phyloP scores from a whole-genome alignment of 2,329 filamentous ascomycete species.

The Xylariaceae sp. region DNA sequence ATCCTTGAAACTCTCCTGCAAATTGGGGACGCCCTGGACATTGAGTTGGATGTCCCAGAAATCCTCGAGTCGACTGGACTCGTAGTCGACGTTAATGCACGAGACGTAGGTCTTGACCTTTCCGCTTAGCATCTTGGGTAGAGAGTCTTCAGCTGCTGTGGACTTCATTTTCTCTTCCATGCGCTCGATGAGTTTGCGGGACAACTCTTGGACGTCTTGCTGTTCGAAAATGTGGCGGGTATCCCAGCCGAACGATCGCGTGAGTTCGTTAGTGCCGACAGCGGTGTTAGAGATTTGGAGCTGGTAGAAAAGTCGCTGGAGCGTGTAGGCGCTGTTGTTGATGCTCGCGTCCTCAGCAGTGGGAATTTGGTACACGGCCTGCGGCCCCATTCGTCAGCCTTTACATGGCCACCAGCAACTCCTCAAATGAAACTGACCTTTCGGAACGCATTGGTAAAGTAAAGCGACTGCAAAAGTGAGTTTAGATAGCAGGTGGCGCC shows the following conservation, averaged over 20 bases:
- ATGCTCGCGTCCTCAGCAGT: constrained; percentile 78
- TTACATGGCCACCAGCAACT: background rate
- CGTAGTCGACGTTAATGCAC: constrained; percentile 97
- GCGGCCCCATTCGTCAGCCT: constrained; percentile 18
- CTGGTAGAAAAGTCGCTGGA: constrained; percentile 92
- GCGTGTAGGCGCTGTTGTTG: constrained; percentile 83
- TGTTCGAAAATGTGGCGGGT: constrained; percentile 97
- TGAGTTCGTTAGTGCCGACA: constrained; percentile 87
- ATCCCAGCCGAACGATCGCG: constrained; percentile 96
- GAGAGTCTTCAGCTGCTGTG: constrained; percentile 80
- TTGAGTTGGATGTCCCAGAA: constrained; percentile 99
- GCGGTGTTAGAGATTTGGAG: constrained; percentile 80
- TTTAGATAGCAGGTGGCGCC: constrained; percentile 89
- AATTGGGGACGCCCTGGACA: constrained; percentile 85
- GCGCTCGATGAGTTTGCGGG: constrained; percentile 92
- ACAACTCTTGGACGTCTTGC: constrained; percentile 96
- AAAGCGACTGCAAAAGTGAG: constrained; percentile 76
- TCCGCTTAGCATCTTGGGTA: constrained; percentile 88
- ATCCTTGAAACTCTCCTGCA: constrained; percentile 92
- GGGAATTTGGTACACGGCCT: constrained; percentile 96
- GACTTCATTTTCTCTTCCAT: constrained; percentile 98
- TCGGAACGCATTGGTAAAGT: constrained; percentile 87
- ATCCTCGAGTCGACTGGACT: constrained; percentile 90
- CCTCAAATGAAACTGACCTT: constrained; percentile 52
- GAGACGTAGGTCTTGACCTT: constrained; percentile 99